phyloP scores from a whole-genome alignment of 2,329 filamentous ascomycete species.

The Metarhizium rileyi region DNA sequence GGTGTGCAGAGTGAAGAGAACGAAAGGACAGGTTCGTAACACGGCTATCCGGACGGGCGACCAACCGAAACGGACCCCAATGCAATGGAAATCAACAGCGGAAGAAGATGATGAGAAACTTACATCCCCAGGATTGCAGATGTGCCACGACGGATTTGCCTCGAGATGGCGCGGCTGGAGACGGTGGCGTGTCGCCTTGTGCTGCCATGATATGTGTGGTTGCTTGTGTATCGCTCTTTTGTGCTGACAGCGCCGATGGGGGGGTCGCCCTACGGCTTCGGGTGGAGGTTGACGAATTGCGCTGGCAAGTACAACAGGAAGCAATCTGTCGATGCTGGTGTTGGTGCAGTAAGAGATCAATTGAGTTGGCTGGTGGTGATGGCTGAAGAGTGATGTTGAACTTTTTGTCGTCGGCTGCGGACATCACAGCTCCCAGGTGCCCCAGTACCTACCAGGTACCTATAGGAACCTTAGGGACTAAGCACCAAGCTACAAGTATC shows the following conservation, averaged over 20 bases:
- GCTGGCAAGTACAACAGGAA: background rate
- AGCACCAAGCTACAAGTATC: too few relatives aligned
- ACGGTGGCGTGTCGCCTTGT: constrained; percentile 9
- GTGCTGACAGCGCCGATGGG: too few relatives aligned
- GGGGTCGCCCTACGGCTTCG: background rate
- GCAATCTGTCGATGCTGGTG: too few relatives aligned
- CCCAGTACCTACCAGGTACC: too few relatives aligned
- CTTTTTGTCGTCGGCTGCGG: too few relatives aligned
- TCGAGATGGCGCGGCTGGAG: constrained; percentile 8
- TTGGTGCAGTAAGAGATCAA: background rate
- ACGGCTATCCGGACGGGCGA: background rate
- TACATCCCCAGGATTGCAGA: constrained; percentile 41
- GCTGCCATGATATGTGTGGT: constrained; percentile 18
- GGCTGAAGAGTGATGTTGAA: too few relatives aligned
- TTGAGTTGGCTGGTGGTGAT: background rate
- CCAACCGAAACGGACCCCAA: background rate
- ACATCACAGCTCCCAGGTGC: too few relatives aligned
- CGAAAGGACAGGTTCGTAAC: background rate
- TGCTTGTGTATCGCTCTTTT: too few relatives aligned
- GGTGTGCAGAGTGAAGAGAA: background rate
- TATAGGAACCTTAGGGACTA: too few relatives aligned
- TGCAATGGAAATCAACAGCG: background rate
- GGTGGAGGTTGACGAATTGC: background rate
- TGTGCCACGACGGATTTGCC: constrained; percentile 23
- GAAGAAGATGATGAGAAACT: constrained; percentile 15